Evolutionary conservation across 1,139 yeast species (phyloP).

Genomic region (Saccharomyces hybrid): DNA sequence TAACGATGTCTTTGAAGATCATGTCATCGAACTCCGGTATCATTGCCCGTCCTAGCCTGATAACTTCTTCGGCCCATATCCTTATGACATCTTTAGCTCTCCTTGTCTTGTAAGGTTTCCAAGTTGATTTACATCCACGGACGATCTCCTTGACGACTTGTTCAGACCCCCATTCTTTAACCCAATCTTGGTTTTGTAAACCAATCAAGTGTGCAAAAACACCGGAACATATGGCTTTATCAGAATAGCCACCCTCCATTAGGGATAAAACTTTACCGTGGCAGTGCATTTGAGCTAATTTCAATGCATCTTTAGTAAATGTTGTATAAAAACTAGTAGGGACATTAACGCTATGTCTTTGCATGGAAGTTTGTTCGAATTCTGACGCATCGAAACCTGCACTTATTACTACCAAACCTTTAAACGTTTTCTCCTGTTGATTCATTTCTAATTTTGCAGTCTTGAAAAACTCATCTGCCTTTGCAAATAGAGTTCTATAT

Average conservation of each 20-base stretch:
- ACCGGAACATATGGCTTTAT: conserved; percentile 76
- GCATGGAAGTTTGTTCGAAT: conserved; percentile 76
- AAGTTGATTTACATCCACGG: conserved; percentile 62
- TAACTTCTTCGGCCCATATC: conserved; percentile 64
- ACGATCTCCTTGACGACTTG: conserved; percentile 59
- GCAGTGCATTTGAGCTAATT: conserved; percentile 54
- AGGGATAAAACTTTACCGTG: conserved; percentile 61
- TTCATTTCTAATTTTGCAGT: conserved; percentile 43
- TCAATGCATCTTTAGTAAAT: conserved; percentile 66
- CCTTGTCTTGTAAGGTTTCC: conserved; percentile 50
- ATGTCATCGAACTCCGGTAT: conserved; percentile 43
- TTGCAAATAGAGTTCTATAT: conserved; percentile 54
- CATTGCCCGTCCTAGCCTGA: conserved; percentile 59
- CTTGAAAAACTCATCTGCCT: conserved; percentile 63
- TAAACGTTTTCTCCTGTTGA: conserved; percentile 41
- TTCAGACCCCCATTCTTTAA: conserved; percentile 54
- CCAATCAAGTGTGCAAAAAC: conserved; percentile 74
- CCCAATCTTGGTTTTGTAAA: conserved; percentile 51
- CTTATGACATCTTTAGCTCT: conserved; percentile 38
- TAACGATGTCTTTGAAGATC: conserved; percentile 16
- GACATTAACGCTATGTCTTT: conserved; percentile 74
- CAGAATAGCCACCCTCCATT: conserved; percentile 84
- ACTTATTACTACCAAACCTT: conserved; percentile 64
- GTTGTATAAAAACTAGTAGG: conserved; percentile 74
- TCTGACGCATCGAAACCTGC: conserved; percentile 92